Base-by-base conservation (phyloP, 495 filamentous ascomycete genomes). In the Penicillium parvum region DNA sequence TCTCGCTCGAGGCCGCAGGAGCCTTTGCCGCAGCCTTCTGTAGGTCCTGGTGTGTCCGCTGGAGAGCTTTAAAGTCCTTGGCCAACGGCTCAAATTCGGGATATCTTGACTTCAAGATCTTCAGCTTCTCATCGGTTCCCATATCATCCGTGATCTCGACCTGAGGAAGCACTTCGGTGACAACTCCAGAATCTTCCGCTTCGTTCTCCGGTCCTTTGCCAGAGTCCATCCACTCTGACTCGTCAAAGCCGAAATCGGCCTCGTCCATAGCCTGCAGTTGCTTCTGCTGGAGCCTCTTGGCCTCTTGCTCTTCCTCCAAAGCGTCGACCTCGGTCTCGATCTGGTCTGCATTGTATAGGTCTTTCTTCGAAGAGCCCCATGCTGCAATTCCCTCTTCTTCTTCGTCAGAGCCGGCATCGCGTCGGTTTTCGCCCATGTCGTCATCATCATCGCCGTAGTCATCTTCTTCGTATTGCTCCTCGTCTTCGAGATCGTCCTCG, bases 301-400 rank as follows among this genome's bases (percentile, higher is more conserved):
- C 92, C 56, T 97, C 92, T 5, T 77, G 76, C 61, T 97, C 94
- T 71, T 98, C 92, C 51, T 90, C 90, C 42, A 92, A 61, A 1
- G 91, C 90, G 73, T 95, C 91, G 38, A 82, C 81, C 61, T 96
- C 91, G 5, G 88, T 96, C 62, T 94, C 86, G 40, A 92, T 94
- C 15, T 77, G 74, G 55, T 95, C 88, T 23, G 87, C 86, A 69
- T 95, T 75, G 64, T 98, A 98, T 62, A 96, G 91, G 46, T 94
- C 89, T 45, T 84, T 85, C 57, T 79, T 92, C 2, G 88, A 89
- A 3, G 82, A 77, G 26, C 92, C 94, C 88, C 88, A 92, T 55
- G 79, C 92, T 20, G 79, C 79, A 44, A 83, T 78, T n/a, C 82
- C 80, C 5, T 84, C 83, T 45, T 88, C 85, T 8, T 84, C 85